A percentile compares a stretch with the other conserved stretches of the same genome.
Conservation (phyloP, 352 stramenopile species). For the Pilasporangium apinafurcum region DNA sequence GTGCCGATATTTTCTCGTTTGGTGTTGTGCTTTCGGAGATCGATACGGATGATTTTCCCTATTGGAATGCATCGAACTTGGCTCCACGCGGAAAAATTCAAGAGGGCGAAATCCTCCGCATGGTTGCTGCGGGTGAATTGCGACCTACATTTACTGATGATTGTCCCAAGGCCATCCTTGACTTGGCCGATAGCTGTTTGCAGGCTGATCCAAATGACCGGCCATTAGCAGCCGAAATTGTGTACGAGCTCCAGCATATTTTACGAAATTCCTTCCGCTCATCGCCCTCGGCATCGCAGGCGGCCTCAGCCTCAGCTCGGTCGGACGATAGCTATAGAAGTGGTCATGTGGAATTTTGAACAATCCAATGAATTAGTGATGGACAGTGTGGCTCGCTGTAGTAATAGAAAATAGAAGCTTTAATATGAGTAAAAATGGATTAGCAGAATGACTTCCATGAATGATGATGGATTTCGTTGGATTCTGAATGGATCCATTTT, state of each 20-base stretch:
- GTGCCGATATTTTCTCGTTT: constrained; percentile 38
- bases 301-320: too few species aligned
- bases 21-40: too few species aligned
- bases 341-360: too few species aligned
- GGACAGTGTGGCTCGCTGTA: too few species aligned
- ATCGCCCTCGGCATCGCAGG: too few species aligned
- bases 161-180: constrained; percentile 20
- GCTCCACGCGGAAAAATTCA: constrained; percentile 18
- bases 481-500: too few species aligned
- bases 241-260: constrained; percentile 13
- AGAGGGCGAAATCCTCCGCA: constrained; percentile 27
- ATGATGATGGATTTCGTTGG: too few species aligned
- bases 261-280: background rate
- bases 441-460: too few species aligned
- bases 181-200: constrained; percentile 21
- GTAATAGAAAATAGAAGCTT: too few species aligned
- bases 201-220: constrained; percentile 16
- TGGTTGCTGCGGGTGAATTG: constrained; percentile 16
- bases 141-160: constrained; percentile 19
- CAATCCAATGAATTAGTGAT: too few species aligned
- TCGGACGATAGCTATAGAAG: too few species aligned
- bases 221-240: constrained; percentile 18
- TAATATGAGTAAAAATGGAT: too few species aligned
- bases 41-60: constrained; percentile 13
- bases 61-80: constrained; percentile 2